A percentile compares a stretch with the other conserved stretches of the same genome.
These are phyloP conservation scores for Suhomyces xylopsoci DNA, from an alignment of 805 yeast species.

Conservation along the genomic window DNA sequence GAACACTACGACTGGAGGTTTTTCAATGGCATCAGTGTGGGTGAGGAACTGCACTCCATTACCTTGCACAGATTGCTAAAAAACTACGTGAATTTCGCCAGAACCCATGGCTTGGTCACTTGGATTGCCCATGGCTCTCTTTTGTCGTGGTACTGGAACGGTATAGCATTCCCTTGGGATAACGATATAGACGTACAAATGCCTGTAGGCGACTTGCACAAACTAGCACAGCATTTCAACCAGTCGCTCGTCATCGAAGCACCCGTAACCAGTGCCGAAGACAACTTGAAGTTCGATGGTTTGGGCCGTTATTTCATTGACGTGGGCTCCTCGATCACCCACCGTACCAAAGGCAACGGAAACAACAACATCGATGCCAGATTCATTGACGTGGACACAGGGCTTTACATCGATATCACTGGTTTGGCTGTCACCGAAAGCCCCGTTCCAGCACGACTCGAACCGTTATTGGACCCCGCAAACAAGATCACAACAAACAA, in stretches of 20 bases:
- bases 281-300: conserved; percentile 16
- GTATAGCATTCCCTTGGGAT: conserved; percentile 24
- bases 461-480: conserved; percentile 8
- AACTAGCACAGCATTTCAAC: conserved; percentile 18
- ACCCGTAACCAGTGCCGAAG: conserved; percentile 6
- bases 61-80: conserved; percentile 17
- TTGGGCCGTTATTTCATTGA: conserved; percentile 22
- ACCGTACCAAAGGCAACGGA: conserved; percentile 50
- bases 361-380: conserved; percentile 19
- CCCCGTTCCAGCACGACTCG: conserved; percentile 17
- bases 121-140: conserved; percentile 24
- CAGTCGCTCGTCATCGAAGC: conserved; percentile 19
- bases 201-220: conserved; percentile 20
- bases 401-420: conserved; percentile 26
- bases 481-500: conserved; percentile 6
- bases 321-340: conserved; percentile 21
- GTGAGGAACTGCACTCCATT: conserved; percentile 13
- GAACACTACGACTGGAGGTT: conserved; percentile 29
- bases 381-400: conserved; percentile 25
- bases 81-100: conserved; percentile 17
- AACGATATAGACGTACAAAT: conserved; percentile 23
- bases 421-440: conserved; percentile 30
- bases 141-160: conserved; percentile 23
- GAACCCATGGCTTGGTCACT: conserved; percentile 18
- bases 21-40: conserved; percentile 18